Percentiles rank a stretch among this genome's conserved stretches.
Evolutionary conservation across 805 yeast species (phyloP).

Genomic region (Candida insectalens): DNA sequence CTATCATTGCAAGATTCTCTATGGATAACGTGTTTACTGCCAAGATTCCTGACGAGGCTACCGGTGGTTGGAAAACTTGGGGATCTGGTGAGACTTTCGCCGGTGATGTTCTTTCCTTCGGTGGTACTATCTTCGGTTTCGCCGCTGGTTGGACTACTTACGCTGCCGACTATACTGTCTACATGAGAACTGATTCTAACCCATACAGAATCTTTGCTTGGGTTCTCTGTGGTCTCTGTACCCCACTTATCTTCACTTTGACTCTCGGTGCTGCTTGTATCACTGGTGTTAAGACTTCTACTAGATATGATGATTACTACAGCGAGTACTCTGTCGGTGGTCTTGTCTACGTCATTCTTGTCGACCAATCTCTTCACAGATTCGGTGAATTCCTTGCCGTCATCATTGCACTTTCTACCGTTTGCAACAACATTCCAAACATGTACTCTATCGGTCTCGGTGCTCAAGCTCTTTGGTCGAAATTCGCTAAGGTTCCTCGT

Average conservation of each 20-base stretch:
- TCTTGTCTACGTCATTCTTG: constrained; percentile 67
- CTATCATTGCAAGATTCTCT: constrained; percentile 68
- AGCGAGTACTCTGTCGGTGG: constrained; percentile 63
- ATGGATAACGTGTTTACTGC: constrained; percentile 54
- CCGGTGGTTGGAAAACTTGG: constrained; percentile 21
- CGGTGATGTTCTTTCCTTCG: constrained; percentile 69
- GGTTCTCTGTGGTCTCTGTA: constrained; percentile 51
- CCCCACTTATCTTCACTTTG: constrained; percentile 66
- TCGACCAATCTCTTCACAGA: constrained; percentile 71
- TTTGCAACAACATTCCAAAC: constrained; percentile 88
- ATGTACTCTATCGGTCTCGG: constrained; percentile 85
- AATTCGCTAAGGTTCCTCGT: constrained; percentile 70
- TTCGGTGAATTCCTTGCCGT: constrained; percentile 90
- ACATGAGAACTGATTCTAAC: constrained; percentile 62
- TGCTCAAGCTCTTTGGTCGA: constrained; percentile 78
- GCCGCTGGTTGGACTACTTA: constrained; percentile 94
- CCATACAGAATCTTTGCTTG: constrained; percentile 51
- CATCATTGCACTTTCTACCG: constrained; percentile 72
- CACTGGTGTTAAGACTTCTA: constrained; percentile 46
- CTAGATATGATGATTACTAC: constrained; percentile 42
- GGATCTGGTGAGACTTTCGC: constrained; percentile 59
- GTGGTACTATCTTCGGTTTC: constrained; percentile 76
- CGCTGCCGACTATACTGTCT: constrained; percentile 87
- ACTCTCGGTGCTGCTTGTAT: constrained; percentile 82
- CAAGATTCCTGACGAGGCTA: constrained; percentile 27